Percentiles rank a stretch among this genome's conserved stretches.
phyloP scores from a whole-genome alignment of 1,284 basidiomycete species.

The Naganishia cerealis region DNA sequence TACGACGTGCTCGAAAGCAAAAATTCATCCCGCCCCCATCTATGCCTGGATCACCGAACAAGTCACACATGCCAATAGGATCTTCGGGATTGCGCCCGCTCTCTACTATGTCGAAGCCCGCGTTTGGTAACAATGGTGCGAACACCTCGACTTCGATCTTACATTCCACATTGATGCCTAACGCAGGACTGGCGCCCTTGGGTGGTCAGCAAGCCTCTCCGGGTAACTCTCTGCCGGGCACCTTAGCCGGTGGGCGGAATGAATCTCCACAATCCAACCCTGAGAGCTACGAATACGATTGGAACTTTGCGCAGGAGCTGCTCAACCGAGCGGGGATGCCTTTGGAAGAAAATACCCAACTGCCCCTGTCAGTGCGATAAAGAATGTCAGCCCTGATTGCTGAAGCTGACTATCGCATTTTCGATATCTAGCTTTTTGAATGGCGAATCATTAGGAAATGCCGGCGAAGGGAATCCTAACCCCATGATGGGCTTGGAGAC shows the following conservation, averaged over 20 bases:
- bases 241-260: slow-evolving; percentile 44
- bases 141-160: slow-evolving; percentile 2
- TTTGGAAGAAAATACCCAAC: slow-evolving; percentile 47
- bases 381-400: neutral
- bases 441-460: slow-evolving; percentile 50
- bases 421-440: slow-evolving; percentile 47
- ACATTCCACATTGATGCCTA: slow-evolving; percentile 19
- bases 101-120: slow-evolving; percentile 17
- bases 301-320: slow-evolving; percentile 51
- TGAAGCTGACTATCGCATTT: neutral
- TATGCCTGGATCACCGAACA: slow-evolving; percentile 46
- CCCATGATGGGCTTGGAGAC: slow-evolving; percentile 52
- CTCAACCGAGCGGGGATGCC: slow-evolving; percentile 50
- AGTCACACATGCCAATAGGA: slow-evolving; percentile 9
- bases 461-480: slow-evolving; percentile 37
- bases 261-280: slow-evolving; percentile 48
- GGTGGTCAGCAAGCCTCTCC: slow-evolving; percentile 35
- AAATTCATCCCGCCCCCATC: slow-evolving; percentile 58
- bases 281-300: slow-evolving; percentile 53
- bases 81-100: slow-evolving; percentile 3
- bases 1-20: slow-evolving; percentile 73
- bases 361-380: slow-evolving; percentile 45
- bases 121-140: neutral
- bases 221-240: slow-evolving; percentile 37
- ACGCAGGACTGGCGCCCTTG: slow-evolving; percentile 21